A percentile compares a stretch with the other conserved stretches of the same genome.
phyloP scores from a whole-genome alignment of 2,329 filamentous ascomycete species.

The Trichoderma sp. region DNA sequence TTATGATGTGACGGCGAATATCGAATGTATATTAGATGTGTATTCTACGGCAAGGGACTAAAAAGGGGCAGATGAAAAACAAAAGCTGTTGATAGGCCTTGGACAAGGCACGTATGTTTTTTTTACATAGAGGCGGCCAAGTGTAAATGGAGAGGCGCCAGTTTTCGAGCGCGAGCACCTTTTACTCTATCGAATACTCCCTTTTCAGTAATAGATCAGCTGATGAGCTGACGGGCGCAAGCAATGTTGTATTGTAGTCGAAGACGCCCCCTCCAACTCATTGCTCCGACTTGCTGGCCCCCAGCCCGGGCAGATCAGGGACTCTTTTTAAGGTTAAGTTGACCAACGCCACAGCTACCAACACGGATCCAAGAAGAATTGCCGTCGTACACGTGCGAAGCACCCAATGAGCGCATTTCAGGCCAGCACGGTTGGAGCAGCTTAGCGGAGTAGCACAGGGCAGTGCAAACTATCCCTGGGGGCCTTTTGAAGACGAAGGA shows the following conservation, averaged over 20 bases:
- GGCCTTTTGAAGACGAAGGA: neutral
- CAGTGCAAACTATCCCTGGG: slow-evolving; percentile 5
- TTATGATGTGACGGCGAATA: slow-evolving; percentile 2
- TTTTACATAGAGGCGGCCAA: neutral
- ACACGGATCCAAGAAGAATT: neutral
- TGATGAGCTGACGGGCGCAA: neutral
- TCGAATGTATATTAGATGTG: slow-evolving; percentile 24
- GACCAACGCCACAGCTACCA: neutral
- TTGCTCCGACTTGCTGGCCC: neutral
- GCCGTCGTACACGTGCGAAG: neutral
- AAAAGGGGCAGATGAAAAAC: neutral
- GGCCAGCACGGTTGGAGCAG: neutral
- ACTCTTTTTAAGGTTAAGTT: slow-evolving; percentile 22
- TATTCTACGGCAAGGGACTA: slow-evolving; percentile 7
- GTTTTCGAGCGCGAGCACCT: neutral
- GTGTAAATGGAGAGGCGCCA: neutral
- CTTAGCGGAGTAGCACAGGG: slow-evolving; percentile 18
- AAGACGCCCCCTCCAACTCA: neutral
- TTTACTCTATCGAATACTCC: neutral
- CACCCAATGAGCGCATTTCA: neutral
- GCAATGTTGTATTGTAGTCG: neutral
- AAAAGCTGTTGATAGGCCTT: neutral
- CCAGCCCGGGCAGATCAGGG: slow-evolving; percentile 6
- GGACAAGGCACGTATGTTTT: neutral
- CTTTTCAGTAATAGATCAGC: slow-evolving; percentile 4